Evolutionary conservation across 345 rosid species (phyloP).

Genomic region (Crucihimalaya himalaica): DNA sequence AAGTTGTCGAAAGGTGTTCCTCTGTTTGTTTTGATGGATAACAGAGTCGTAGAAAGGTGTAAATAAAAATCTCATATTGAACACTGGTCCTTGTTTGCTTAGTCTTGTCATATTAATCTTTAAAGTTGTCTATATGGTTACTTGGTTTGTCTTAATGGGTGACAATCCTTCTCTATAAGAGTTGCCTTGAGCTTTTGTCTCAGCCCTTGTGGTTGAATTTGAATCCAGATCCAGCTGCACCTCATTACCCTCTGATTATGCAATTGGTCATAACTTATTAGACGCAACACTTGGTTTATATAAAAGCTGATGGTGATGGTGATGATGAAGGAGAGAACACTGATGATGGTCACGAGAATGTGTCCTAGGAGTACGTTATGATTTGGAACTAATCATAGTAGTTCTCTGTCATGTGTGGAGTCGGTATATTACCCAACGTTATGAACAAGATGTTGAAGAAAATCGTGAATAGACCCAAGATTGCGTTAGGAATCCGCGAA

Average conservation of each 20-base stretch:
- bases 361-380: constrained; percentile 6
- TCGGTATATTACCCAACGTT: constrained; percentile 56
- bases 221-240: not conserved
- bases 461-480: constrained; percentile 42
- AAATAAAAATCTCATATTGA: no score
- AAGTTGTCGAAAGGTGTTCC: no score
- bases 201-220: not conserved
- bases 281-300: no score
- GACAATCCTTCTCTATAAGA: not conserved
- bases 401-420: constrained; percentile 62
- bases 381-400: not conserved
- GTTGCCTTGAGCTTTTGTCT: not conserved
- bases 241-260: not conserved
- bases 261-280: not conserved
- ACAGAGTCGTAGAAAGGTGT: no score
- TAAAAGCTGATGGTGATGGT: not conserved
- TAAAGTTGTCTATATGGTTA: not conserved
- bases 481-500: not conserved
- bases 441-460: constrained; percentile 50
- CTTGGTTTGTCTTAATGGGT: not conserved
- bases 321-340: no score
- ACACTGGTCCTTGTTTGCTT: not conserved
- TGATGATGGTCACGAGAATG: constrained; percentile 23
- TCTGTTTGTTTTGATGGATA: no score
- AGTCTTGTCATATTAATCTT: not conserved